Percentiles rank a stretch among this genome's conserved stretches.
Conservation (phyloP, 352 stramenopile species). For the Pseudoperonospora humuli region DNA sequence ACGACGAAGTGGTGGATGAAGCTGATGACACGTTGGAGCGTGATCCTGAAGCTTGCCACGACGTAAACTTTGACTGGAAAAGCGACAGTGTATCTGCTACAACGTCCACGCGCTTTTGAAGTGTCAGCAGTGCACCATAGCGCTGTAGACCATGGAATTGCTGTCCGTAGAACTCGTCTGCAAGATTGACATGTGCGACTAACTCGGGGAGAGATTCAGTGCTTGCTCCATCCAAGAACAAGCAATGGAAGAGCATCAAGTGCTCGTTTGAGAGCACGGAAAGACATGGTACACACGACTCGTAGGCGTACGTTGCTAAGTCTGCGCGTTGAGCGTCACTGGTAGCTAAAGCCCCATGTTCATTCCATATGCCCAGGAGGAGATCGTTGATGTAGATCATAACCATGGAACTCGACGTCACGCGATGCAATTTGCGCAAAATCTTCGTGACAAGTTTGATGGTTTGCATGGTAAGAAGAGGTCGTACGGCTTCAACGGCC, state of each 20-base stretch:
- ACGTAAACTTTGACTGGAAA: constrained; percentile 38
- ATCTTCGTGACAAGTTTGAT: constrained; percentile 74
- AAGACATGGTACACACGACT: constrained; percentile 54
- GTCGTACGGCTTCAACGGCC: constrained; percentile 37
- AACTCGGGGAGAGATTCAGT: constrained; percentile 8
- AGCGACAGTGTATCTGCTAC: constrained; percentile 34
- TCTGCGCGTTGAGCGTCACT: constrained; percentile 22
- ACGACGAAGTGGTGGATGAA: constrained; percentile 21
- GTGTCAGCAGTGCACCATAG: constrained; percentile 34
- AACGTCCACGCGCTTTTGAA: constrained; percentile 45
- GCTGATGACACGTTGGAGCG: constrained; percentile 27
- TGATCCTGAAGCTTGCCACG: constrained; percentile 21
- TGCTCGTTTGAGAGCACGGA: constrained; percentile 61
- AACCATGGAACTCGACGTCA: constrained; percentile 53
- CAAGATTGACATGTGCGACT: constrained; percentile 17
- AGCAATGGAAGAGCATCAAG: constrained; percentile 43
- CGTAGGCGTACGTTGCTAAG: constrained; percentile 58
- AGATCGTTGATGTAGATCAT: constrained; percentile 56
- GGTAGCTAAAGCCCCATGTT: constrained; percentile 19
- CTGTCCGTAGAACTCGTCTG: constrained; percentile 53
- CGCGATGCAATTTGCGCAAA: constrained; percentile 53
- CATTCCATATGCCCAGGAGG: constrained; percentile 35
- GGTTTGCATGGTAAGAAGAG: constrained; percentile 46
- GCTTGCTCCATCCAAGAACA: constrained; percentile 35
- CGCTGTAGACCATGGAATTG: constrained; percentile 19